A percentile compares a stretch with the other conserved stretches of the same genome.
phyloP scores from a whole-genome alignment of 257 asterid genomes.

The Przewalskia tangutica region DNA sequence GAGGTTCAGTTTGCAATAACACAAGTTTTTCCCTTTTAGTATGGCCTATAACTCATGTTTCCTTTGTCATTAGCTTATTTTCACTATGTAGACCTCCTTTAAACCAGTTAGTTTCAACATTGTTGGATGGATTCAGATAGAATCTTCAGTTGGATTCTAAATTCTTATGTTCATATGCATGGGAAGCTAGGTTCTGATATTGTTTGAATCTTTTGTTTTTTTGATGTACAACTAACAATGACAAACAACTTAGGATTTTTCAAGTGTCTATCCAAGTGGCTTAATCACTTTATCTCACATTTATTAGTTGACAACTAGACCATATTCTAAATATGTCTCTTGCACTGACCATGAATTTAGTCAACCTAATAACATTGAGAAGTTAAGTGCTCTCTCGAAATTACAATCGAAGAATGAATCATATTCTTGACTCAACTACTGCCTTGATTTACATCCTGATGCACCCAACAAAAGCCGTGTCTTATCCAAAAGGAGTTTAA shows the following conservation, averaged over 20 bases:
- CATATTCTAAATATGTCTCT: no score
- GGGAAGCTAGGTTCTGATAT: not conserved
- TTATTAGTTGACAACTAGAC: no score
- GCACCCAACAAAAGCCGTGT: no score
- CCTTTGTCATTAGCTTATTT: not conserved
- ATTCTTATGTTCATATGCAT: not conserved
- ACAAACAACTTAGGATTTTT: not conserved
- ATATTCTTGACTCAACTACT: no score
- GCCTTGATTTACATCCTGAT: no score
- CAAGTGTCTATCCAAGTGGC: no score
- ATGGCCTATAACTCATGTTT: not conserved
- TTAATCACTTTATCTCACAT: no score
- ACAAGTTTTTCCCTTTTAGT: not conserved
- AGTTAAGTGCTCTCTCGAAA: no score
- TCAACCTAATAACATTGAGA: no score
- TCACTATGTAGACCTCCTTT: not conserved
- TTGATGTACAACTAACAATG: not conserved
- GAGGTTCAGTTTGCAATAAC: not conserved
- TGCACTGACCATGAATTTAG: no score
- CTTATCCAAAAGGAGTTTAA: no score
- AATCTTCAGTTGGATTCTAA: not conserved
- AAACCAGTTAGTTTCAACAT: not conserved
- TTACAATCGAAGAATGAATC: no score
- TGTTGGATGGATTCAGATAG: not conserved
- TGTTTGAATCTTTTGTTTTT: not conserved